Percentiles rank a stretch among this genome's conserved stretches.
phyloP scores from a whole-genome alignment of 495 filamentous ascomycete genomes.

The Penicillium atrosanguineum region DNA sequence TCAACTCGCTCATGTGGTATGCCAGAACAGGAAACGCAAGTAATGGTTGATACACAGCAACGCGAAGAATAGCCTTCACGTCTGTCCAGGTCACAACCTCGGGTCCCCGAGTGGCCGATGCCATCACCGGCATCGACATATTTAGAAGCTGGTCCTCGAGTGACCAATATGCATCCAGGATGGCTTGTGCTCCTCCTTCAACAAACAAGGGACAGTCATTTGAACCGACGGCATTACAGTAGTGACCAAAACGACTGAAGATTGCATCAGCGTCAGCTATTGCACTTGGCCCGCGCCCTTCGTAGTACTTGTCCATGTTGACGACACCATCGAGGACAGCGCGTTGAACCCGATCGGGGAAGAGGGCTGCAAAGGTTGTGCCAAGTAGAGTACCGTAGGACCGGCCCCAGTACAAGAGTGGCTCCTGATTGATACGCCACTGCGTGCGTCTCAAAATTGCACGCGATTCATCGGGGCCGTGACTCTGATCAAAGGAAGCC shows the following conservation, averaged over 20 bases:
- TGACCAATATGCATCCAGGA: constrained; percentile 40
- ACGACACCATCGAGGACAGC: constrained; percentile 55
- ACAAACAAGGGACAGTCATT: constrained; percentile 43
- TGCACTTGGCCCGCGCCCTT: constrained; percentile 38
- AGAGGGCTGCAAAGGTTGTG: constrained; percentile 53
- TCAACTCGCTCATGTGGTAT: constrained; percentile 50
- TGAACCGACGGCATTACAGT: constrained; percentile 46
- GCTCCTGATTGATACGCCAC: constrained; percentile 40
- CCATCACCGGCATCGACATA: constrained; percentile 45
- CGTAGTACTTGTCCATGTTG: constrained; percentile 47
- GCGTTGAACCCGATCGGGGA: constrained; percentile 49
- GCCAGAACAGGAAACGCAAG: constrained; percentile 56
- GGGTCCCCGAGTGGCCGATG: constrained; percentile 31
- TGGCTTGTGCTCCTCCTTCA: constrained; percentile 30
- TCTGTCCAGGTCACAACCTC: constrained; percentile 46
- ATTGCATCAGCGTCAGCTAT: constrained; percentile 50
- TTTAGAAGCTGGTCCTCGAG: constrained; percentile 40
- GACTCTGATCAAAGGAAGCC: constrained; percentile 21
- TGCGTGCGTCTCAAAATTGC: constrained; percentile 24
- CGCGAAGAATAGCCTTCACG: constrained; percentile 29
- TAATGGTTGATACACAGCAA: constrained; percentile 57
- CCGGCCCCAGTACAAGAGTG: constrained; percentile 61
- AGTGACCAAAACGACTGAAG: constrained; percentile 44
- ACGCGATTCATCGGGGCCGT: constrained; percentile 31
- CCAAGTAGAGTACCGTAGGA: constrained; percentile 70